A percentile compares a stretch with the other conserved stretches of the same genome.
Evolutionary conservation across 2,329 filamentous ascomycete species (phyloP).

Genomic region (Stemphylium lycopersici): DNA sequence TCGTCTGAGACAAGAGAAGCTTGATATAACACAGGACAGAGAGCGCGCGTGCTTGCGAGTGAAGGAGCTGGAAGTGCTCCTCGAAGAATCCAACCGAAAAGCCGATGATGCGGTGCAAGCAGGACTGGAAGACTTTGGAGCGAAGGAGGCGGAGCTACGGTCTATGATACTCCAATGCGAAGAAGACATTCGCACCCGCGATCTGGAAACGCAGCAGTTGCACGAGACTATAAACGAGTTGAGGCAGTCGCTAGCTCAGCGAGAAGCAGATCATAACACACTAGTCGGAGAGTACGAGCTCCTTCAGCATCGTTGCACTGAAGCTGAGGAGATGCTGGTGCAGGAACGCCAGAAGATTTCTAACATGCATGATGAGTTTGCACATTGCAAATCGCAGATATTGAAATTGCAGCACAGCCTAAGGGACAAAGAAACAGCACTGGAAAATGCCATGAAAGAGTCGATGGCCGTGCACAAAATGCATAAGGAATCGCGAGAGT

Average conservation of each 20-base stretch:
- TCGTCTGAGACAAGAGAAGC: constrained; percentile 33
- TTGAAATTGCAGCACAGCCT: constrained; percentile 28
- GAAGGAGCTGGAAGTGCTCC: constrained; percentile 44
- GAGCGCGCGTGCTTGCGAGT: constrained; percentile 36
- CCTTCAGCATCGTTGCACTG: constrained; percentile 34
- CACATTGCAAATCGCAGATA: constrained; percentile 25
- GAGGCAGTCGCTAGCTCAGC: constrained; percentile 13
- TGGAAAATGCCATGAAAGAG: constrained; percentile 18
- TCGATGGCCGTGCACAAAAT: constrained; percentile 25
- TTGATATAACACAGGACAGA: constrained; percentile 45
- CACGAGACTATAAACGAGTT: constrained; percentile 10
- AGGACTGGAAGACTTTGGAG: constrained; percentile 29
- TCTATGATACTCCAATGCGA: constrained; percentile 28
- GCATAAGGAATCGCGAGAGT: constrained; percentile 26
- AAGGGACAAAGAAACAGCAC: constrained; percentile 22
- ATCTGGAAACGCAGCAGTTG: constrained; percentile 16
- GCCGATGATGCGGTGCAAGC: constrained; percentile 37
- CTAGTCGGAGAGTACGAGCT: constrained; percentile 37
- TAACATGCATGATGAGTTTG: constrained; percentile 29
- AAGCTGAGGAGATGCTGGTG: constrained; percentile 32
- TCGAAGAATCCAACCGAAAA: constrained; percentile 45
- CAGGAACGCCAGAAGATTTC: constrained; percentile 19
- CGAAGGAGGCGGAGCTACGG: constrained; percentile 47
- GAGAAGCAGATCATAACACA: constrained; percentile 14
- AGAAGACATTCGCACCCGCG: constrained; percentile 18